A percentile compares a stretch with the other conserved stretches of the same genome.
These are phyloP conservation scores for Nothophytophthora sp. DNA, from an alignment of 352 stramenopile species.

Conservation along the genomic window DNA sequence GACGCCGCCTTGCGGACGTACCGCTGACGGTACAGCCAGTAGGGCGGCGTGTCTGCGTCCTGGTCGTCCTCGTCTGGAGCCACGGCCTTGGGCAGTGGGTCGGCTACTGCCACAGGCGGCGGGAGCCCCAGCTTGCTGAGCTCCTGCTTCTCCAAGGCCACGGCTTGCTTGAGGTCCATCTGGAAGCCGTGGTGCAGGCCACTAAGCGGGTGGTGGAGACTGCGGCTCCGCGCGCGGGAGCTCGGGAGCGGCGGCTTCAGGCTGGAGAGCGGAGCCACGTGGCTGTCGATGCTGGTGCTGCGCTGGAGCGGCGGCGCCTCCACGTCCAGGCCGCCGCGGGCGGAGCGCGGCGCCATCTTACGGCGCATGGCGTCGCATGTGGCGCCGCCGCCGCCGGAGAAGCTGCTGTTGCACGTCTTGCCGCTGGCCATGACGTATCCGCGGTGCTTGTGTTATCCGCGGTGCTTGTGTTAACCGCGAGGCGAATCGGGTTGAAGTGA, in stretches of 20 bases:
- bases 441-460: too few species aligned
- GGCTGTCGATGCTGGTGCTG: slow-evolving; percentile 15
- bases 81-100: slow-evolving; percentile 3
- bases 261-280: too few species aligned
- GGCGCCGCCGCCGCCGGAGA: too few species aligned
- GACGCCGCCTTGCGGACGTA: slow-evolving; percentile 30
- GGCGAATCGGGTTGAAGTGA: too few species aligned
- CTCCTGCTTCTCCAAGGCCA: slow-evolving; percentile 35
- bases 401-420: too few species aligned
- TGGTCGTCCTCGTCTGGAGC: slow-evolving; percentile 9
- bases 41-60: slow-evolving; percentile 4
- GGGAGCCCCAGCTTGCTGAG: slow-evolving; percentile 20
- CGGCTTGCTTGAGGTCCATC: slow-evolving; percentile 30
- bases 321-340: too few species aligned
- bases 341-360: too few species aligned
- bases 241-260: too few species aligned
- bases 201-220: background rate
- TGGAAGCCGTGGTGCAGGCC: slow-evolving; percentile 27
- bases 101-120: background rate
- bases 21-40: slow-evolving; percentile 20
- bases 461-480: too few species aligned
- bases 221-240: too few species aligned
- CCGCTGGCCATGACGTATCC: too few species aligned
- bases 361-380: too few species aligned
- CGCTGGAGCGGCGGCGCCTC: slow-evolving; percentile 21